These are phyloP conservation scores for Taxawa tesnikishii DNA, from an alignment of 2,329 filamentous ascomycete genomes.

Conservation along the genomic window DNA sequence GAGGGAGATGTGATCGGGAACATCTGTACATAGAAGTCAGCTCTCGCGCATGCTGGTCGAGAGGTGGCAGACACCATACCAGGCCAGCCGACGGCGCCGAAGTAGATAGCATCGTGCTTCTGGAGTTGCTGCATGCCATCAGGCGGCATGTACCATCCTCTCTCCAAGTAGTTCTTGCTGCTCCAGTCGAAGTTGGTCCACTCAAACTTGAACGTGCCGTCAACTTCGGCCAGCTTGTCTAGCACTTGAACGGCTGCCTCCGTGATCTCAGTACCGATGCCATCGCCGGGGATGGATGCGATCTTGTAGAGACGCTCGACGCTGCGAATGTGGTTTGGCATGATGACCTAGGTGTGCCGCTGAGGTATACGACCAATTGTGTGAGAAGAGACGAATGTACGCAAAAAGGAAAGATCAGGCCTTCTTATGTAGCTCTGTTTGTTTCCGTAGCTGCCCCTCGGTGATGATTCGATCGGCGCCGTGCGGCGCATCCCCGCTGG, in stretches of 20 bases:
- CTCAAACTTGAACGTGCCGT: slow-evolving; percentile 35
- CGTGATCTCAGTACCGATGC: slow-evolving; percentile 52
- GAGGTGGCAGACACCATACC: slow-evolving; percentile 19
- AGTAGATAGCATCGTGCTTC: slow-evolving; percentile 43
- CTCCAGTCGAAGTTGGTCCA: slow-evolving; percentile 41
- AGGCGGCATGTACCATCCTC: slow-evolving; percentile 40
- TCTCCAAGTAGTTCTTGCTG: slow-evolving; percentile 34
- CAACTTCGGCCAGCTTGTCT: slow-evolving; percentile 29
- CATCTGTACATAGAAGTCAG: slow-evolving; percentile 26
- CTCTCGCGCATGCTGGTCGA: neutral
- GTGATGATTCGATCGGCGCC: no score
- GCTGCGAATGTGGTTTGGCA: neutral
- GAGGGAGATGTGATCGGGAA: slow-evolving; percentile 55
- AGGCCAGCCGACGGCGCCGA: slow-evolving; percentile 48
- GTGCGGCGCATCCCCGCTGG: no score
- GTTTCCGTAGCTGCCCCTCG: no score
- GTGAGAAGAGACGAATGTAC: no score
- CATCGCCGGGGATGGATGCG: slow-evolving; percentile 50
- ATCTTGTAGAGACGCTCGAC: slow-evolving; percentile 24
- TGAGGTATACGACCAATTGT: no score
- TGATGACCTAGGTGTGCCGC: no score
- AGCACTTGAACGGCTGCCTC: slow-evolving; percentile 39
- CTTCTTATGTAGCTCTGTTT: no score
- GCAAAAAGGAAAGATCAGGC: no score
- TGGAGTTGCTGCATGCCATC: slow-evolving; percentile 38